Base-by-base conservation (phyloP, 2,329 filamentous ascomycete species). In the Zelopaecilomyces penicillatus region DNA sequence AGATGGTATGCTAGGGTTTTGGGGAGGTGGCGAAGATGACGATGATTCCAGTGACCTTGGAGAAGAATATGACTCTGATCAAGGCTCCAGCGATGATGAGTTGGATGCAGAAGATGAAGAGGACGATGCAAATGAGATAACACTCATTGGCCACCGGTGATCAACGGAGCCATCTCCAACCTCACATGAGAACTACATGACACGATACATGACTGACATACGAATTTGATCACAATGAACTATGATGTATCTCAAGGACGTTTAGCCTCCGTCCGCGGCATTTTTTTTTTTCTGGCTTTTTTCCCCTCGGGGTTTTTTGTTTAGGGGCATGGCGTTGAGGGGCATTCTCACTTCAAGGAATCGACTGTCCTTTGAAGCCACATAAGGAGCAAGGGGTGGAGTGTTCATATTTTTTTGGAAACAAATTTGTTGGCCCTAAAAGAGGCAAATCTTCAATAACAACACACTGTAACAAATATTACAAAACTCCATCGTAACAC, bases 1-100 rank as follows among this genome's bases (percentile, higher is more conserved):
- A 12, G 70, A 72, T 6, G 78, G 79, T 44, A 73, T 82, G 46
- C 55, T 82, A 30, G 72, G 74, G 30, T 72, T 83, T 41, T 82
- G 78, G 75, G 70, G 57, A 38, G 67, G 66, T 9, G 67, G 68
- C 5, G 67, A 69, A 2, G 64, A 66, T 19, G 70, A 72, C 3
- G 72, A 76, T 19, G 67, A 65, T n/a, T 67, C 67, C 4, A 66
- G 61, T 6, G 70, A 72, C 5, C 71, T 74, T 3, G 71, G 72
- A 19, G 73, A 74, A 4, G 71, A 72, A 2, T 59, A 61, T 6
- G 66, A 66, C 10, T 50, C 46, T n/a, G 44, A 46, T 11, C 39
- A 42, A 2, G 47, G 38, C 10, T 37, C 33, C 34, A 31, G 43
- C 26, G 69, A 75, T 30, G 68, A 74, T 35, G 69, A 75, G 27